Base-by-base conservation (phyloP, 768 basidiomycete genomes). In the Amanita thiersii region DNA sequence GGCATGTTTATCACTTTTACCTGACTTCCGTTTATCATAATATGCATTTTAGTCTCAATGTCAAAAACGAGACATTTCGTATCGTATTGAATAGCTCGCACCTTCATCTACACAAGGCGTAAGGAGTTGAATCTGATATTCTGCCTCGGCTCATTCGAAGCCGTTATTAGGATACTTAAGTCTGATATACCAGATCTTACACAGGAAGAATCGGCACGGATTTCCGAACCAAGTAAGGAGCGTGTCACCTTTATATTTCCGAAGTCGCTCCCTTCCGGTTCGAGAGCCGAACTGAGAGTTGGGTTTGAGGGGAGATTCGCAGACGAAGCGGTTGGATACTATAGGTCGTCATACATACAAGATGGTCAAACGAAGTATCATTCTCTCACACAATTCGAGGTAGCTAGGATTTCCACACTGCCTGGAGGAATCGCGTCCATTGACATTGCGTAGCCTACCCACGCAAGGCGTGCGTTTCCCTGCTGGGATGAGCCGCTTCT, bases 401-500 rank as follows among this genome's bases (percentile, higher is more conserved):
- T 78, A 45, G 36, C 11, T 38, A 33, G 32, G 39, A 21, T 21
- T 12, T 11, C 31, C 19, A 39, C 4, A 18, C 35, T 28, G n/a
- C 20, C 29, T 39, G 14, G 31, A 2, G 41, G n/a, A 35, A 20
- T 19, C 43, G 46, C 37, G 36, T 9, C 17, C 17, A n/a, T 7
- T 9, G 25, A 20, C n/a, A 12, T 38, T 28, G 23, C 24, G 10
- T 48, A 94, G 82, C 80, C 91, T 30, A 93, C 86, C 31, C 81
- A 80, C 44, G 92, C 92, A 6, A 69, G 91, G 37, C 72, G 76
- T 30, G 77, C 83, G 5, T 86, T 89, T 58, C 87, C 86, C 14
- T 88, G 83, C 65, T 94, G 88, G 87, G 92, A 96, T 56, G 92
- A 96, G 56, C 93, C 93, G 12, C 69, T 77, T 26, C 68, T 93